Evolutionary conservation across 768 basidiomycete species (phyloP).

Genomic region (Fibroporia radiculosa): DNA sequence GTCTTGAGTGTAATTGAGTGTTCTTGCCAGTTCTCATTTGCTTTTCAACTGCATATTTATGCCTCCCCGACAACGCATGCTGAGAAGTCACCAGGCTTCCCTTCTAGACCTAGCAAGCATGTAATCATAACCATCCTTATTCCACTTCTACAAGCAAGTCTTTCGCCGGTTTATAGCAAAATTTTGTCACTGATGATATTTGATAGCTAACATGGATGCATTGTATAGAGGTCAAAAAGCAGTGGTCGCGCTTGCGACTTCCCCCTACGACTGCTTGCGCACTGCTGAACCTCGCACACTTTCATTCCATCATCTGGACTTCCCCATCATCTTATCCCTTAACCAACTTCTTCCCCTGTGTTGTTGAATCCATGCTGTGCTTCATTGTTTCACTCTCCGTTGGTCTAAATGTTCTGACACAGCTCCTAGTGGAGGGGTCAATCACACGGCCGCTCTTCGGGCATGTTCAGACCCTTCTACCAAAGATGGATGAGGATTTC

Average conservation of each 20-base stretch:
- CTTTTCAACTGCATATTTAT: slow-evolving; percentile 70
- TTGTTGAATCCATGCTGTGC: slow-evolving; percentile 61
- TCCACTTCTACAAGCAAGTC: slow-evolving; percentile 61
- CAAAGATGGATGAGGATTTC: slow-evolving; percentile 67
- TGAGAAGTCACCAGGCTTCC: slow-evolving; percentile 33
- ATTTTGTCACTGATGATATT: not conserved
- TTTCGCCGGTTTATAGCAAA: not conserved
- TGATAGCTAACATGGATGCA: slow-evolving; percentile 56
- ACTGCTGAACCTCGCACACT: slow-evolving; percentile 53
- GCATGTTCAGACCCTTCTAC: slow-evolving; percentile 29
- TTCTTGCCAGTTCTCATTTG: slow-evolving; percentile 60
- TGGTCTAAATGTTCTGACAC: slow-evolving; percentile 54
- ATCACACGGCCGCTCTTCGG: slow-evolving; percentile 57
- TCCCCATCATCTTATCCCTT: slow-evolving; percentile 51
- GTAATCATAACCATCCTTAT: slow-evolving; percentile 65
- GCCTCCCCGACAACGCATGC: slow-evolving; percentile 55
- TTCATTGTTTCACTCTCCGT: slow-evolving; percentile 51
- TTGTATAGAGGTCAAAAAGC: slow-evolving; percentile 53
- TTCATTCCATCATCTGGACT: slow-evolving; percentile 52
- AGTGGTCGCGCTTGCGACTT: slow-evolving; percentile 60
- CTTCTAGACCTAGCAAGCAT: slow-evolving; percentile 65
- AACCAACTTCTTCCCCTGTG: slow-evolving; percentile 65
- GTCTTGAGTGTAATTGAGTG: not conserved
- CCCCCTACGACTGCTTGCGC: slow-evolving; percentile 60
- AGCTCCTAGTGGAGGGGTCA: slow-evolving; percentile 54